Evolutionary conservation across 2,329 filamentous ascomycete species (phyloP), one percentile per base, ranked within the genome.

Genomic region (Daldinia sp.): DNA sequence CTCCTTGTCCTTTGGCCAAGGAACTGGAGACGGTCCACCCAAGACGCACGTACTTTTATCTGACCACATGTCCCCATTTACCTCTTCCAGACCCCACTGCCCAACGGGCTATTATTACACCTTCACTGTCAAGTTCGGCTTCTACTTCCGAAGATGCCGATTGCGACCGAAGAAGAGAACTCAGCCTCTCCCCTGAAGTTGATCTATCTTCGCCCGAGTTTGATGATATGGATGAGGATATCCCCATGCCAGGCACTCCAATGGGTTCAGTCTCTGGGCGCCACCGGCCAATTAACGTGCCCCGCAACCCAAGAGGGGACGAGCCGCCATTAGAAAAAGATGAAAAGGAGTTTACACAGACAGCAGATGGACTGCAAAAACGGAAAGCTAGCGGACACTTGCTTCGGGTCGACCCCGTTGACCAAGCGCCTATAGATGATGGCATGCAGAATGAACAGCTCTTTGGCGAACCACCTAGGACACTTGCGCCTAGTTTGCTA

Each of bases 281-380:
- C 51, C 75, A 76, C 35, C 76, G 80, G 75, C 60, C 79, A 74
- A 62, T 78, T 72, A 65, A 82, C 68, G 82, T 86, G 58, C 79
- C 83, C 55, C 87, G 90, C 74, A 89, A 88, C 69, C 86, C 89
- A 68, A 89, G 92, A 67, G 92, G 91, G n/a, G 89, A 92, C 26
- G 96, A 93, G 71, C 94, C 95, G 58, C 93, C 94, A 15, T 85
- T 98, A 41, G 95, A 98, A 82, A 93, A 92, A 75, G 95, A 98
- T 74, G 95, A 98, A 84, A 93, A 92, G 77, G 96, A 98, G 80
- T 99, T 99, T 78, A 98, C 95, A 6, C 93, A 97, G 81, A 98
- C 94, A 1, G 96, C 96, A 15, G 93, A 93, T 73, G 93, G 91
- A 55, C 88, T 98, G 74, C 93, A 89, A 75, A 89, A 88, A 78